phyloP scores from a whole-genome alignment of 1,284 basidiomycete species.

The Fomes fomentarius region DNA sequence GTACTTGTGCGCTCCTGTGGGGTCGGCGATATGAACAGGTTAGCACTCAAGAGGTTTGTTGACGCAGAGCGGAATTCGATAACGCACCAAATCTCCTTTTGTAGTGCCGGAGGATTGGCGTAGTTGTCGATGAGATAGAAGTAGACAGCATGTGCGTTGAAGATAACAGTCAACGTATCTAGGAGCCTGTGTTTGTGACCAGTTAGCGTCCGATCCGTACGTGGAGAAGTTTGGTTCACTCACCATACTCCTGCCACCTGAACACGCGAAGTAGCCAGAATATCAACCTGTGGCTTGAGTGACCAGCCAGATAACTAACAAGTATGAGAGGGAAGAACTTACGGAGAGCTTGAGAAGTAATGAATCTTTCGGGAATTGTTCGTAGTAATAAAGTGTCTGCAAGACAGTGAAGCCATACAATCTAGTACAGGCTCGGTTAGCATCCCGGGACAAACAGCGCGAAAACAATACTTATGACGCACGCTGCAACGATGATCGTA shows the following conservation, averaged over 20 bases:
- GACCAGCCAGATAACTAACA: too few species aligned
- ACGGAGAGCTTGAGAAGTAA: constrained; percentile 12
- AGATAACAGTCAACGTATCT: constrained; percentile 6
- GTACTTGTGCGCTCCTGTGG: constrained; percentile 18
- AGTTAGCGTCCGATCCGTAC: background rate
- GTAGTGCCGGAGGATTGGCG: constrained; percentile 15
- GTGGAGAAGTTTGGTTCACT: background rate
- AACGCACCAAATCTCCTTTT: constrained; percentile 18
- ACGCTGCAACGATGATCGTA: constrained; percentile 17
- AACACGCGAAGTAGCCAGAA: too few species aligned
- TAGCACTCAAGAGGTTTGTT: background rate
- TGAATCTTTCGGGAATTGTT: constrained; percentile 17
- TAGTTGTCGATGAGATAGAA: constrained; percentile 21
- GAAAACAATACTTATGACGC: background rate
- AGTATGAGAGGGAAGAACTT: background rate
- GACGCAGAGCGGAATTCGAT: background rate
- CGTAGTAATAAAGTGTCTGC: constrained; percentile 17
- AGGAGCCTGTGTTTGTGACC: constrained; percentile 2
- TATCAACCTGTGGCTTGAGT: too few species aligned
- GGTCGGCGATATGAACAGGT: background rate
- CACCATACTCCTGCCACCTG: constrained; percentile 17
- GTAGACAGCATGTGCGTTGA: constrained; percentile 15
- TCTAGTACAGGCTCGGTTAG: background rate
- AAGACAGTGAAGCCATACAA: constrained; percentile 18
- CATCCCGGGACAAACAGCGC: background rate